These are phyloP conservation scores for Coniochaeta sp. DNA, from an alignment of 2,329 filamentous ascomycete species.

Conservation along the genomic window DNA sequence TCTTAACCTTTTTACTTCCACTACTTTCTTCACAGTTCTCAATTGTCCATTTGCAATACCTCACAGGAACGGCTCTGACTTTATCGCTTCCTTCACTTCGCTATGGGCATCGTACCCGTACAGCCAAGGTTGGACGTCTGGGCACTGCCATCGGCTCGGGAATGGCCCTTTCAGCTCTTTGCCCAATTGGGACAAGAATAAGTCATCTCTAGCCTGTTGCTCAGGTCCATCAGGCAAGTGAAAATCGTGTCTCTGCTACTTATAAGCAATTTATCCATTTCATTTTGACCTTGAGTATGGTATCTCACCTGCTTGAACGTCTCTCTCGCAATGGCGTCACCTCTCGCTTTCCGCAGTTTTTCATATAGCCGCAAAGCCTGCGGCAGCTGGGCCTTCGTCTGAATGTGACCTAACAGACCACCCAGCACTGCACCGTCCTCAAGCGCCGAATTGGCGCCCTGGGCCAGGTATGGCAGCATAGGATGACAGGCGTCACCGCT, in stretches of 20 bases:
- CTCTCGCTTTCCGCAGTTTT: constrained; percentile 36
- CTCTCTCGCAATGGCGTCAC: constrained; percentile 49
- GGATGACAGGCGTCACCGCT: constrained; percentile 54
- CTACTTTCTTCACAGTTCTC: background rate
- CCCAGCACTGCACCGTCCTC: constrained; percentile 63
- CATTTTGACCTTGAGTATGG: background rate
- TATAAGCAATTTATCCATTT: background rate
- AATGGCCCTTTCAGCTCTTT: constrained; percentile 40
- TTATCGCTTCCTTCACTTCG: constrained; percentile 36
- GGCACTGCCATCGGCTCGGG: constrained; percentile 57
- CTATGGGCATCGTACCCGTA: constrained; percentile 56
- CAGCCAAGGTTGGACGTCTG: constrained; percentile 54
- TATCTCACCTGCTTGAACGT: constrained; percentile 38
- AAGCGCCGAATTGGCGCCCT: constrained; percentile 58
- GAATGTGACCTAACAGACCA: constrained; percentile 43
- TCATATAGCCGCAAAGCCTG: constrained; percentile 37
- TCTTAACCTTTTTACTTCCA: background rate
- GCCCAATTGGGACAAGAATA: constrained; percentile 49
- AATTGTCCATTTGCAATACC: background rate
- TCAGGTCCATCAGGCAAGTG: constrained; percentile 47
- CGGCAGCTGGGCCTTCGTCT: constrained; percentile 34
- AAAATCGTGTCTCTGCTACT: constrained; percentile 36
- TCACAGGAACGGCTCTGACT: constrained; percentile 11
- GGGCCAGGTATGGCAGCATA: constrained; percentile 56
- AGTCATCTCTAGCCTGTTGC: constrained; percentile 47